Conservation (phyloP, 2,329 filamentous ascomycete species). For the Alternaria sp. region DNA sequence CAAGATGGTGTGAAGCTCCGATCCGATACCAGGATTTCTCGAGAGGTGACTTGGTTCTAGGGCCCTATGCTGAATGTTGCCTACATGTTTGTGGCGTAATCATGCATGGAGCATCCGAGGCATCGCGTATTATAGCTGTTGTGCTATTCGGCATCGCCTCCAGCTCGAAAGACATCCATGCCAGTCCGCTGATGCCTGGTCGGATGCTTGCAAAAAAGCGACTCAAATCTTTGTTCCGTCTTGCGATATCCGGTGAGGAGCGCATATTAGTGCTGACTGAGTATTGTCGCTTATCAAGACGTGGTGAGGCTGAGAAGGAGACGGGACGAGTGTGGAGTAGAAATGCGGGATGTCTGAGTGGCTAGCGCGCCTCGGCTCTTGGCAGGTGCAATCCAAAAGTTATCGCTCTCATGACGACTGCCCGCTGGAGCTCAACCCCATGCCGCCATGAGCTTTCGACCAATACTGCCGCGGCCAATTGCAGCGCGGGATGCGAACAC, state of each 20-base stretch:
- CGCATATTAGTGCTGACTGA: background rate
- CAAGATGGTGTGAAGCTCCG: background rate
- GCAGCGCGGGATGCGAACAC: constrained; percentile 34
- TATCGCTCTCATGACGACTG: background rate
- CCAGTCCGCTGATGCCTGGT: background rate
- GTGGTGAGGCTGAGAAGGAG: background rate
- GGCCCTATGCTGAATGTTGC: background rate
- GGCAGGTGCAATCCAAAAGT: constrained; percentile 13
- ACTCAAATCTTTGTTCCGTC: background rate
- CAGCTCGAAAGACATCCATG: background rate
- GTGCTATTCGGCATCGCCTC: background rate
- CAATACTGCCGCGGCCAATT: constrained; percentile 38
- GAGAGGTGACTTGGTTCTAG: background rate
- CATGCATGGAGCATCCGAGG: background rate
- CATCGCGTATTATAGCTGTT: background rate
- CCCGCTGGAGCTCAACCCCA: constrained; percentile 11
- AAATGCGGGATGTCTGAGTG: constrained; percentile 2
- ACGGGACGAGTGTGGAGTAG: background rate
- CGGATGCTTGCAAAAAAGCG: background rate
- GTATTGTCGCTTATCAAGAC: background rate
- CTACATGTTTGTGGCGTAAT: background rate
- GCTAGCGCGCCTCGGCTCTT: constrained; percentile 5
- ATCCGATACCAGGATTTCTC: background rate
- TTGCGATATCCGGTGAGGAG: background rate
- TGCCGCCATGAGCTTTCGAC: constrained; percentile 48